Conservation (phyloP, 306 rosid genomes). For the Vicia faba region DNA sequence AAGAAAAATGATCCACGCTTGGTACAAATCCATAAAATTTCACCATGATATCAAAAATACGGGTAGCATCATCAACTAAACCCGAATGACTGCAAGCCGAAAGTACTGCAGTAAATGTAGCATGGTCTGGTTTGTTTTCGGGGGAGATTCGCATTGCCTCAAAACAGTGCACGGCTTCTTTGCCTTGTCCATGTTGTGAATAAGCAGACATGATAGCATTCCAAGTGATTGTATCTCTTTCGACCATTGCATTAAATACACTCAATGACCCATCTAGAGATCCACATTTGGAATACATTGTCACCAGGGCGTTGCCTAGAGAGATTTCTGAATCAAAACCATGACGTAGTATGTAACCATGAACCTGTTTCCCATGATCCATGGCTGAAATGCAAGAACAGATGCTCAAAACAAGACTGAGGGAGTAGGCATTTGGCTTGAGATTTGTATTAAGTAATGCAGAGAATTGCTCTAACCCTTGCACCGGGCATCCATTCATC, state of each 20-base stretch:
- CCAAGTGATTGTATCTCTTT: conserved; percentile 71
- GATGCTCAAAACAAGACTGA: conserved; percentile 65
- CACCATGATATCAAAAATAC: conserved; percentile 64
- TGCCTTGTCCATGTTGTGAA: conserved; percentile 73
- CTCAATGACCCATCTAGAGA: conserved; percentile 53
- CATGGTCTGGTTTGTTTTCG: conserved; percentile 60
- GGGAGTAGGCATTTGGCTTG: conserved; percentile 61
- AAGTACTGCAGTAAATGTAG: conserved; percentile 76
- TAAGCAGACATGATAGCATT: conserved; percentile 80
- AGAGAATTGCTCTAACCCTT: conserved; percentile 60
- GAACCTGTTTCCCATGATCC: conserved; percentile 70
- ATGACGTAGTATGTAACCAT: conserved; percentile 55
- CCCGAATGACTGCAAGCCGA: conserved; percentile 84
- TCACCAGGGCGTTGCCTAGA: conserved; percentile 61
- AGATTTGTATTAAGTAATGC: conserved; percentile 50
- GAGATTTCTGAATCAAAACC: conserved; percentile 50
- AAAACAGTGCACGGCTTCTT: conserved; percentile 65
- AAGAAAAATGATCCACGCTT: conserved; percentile 70
- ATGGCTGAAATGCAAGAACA: conserved; percentile 65
- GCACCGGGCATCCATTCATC: conserved; percentile 51
- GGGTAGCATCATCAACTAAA: conserved; percentile 61
- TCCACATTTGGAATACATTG: conserved; percentile 83
- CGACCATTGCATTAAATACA: conserved; percentile 63
- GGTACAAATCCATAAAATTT: conserved; percentile 48
- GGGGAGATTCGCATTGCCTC: conserved; percentile 58